Conservation (phyloP, 2,329 filamentous ascomycete species). For the Xylariaceae sp. region DNA sequence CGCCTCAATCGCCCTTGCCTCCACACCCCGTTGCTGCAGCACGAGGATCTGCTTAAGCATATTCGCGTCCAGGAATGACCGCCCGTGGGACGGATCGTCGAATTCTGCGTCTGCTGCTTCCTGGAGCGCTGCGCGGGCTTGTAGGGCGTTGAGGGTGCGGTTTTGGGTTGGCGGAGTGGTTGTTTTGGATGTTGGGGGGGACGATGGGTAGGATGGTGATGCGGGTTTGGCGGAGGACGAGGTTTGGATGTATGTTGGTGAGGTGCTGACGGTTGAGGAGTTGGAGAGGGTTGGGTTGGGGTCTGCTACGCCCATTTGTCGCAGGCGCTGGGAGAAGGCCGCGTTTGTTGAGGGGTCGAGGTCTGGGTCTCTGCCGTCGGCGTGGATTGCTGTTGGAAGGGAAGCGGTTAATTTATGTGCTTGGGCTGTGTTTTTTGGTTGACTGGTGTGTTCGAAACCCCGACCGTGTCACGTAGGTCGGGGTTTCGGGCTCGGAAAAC, state of each 20-base stretch:
- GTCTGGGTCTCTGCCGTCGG: slow-evolving; percentile 43
- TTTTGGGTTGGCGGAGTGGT: slow-evolving; percentile 35
- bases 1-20: slow-evolving; percentile 43
- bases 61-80: slow-evolving; percentile 47
- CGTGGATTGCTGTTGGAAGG: slow-evolving; percentile 35
- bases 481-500: slow-evolving; percentile 10
- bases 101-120: slow-evolving; percentile 44
- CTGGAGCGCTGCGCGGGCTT: slow-evolving; percentile 46
- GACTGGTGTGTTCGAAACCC: not conserved
- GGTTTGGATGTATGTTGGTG: not conserved
- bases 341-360: slow-evolving; percentile 31
- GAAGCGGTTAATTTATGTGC: not conserved
- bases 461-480: not conserved
- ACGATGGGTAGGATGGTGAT: not conserved
- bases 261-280: slow-evolving; percentile 43
- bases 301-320: slow-evolving; percentile 53
- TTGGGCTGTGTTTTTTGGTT: not conserved
- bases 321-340: slow-evolving; percentile 51
- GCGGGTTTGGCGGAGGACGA: not conserved
- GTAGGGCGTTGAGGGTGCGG: slow-evolving; percentile 48
- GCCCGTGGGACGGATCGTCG: slow-evolving; percentile 39
- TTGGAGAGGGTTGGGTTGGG: slow-evolving; percentile 54
- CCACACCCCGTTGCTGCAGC: slow-evolving; percentile 41
- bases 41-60: slow-evolving; percentile 47
- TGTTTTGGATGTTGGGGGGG: not conserved